phyloP scores from a whole-genome alignment of 2,329 filamentous ascomycete species.

The Phialophora expanda region DNA sequence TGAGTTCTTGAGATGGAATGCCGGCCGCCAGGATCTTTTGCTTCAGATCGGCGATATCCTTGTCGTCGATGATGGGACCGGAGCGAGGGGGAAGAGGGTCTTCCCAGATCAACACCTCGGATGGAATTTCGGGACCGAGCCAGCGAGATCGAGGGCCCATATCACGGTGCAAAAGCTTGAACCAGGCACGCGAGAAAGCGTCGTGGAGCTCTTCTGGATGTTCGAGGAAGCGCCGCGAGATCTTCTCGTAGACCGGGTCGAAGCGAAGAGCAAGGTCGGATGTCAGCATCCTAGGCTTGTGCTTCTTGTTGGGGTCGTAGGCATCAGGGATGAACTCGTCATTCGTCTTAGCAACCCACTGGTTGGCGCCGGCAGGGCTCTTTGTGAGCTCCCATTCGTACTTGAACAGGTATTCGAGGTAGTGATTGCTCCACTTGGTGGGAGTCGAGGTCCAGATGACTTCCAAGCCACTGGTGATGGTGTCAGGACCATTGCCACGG shows the following conservation, averaged over 20 bases:
- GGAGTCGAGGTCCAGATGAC: slow-evolving; percentile 80
- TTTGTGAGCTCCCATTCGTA: slow-evolving; percentile 79
- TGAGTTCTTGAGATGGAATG: slow-evolving; percentile 64
- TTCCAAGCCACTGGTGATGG: slow-evolving; percentile 77
- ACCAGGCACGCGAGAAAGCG: slow-evolving; percentile 76
- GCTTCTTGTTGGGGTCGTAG: slow-evolving; percentile 72
- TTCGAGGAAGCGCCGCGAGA: slow-evolving; percentile 71
- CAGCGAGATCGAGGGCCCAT: slow-evolving; percentile 74
- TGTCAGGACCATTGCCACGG: slow-evolving; percentile 71
- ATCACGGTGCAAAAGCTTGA: slow-evolving; percentile 82
- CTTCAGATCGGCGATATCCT: slow-evolving; percentile 70
- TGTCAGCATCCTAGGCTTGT: slow-evolving; percentile 76
- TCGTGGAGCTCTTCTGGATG: slow-evolving; percentile 72
- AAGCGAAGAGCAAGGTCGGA: slow-evolving; percentile 74
- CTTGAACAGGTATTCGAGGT: slow-evolving; percentile 76
- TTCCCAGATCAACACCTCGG: slow-evolving; percentile 74
- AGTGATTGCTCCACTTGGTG: slow-evolving; percentile 75
- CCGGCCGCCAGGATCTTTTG: slow-evolving; percentile 68
- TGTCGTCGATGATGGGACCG: slow-evolving; percentile 64
- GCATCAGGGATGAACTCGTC: slow-evolving; percentile 73
- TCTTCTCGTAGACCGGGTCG: slow-evolving; percentile 76
- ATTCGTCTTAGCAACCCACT: slow-evolving; percentile 75
- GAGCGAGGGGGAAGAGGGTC: slow-evolving; percentile 69
- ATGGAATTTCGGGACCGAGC: slow-evolving; percentile 74
- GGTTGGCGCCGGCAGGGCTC: slow-evolving; percentile 75